Conservation (phyloP, 306 rosid genomes). For the Castanospermum australe region DNA sequence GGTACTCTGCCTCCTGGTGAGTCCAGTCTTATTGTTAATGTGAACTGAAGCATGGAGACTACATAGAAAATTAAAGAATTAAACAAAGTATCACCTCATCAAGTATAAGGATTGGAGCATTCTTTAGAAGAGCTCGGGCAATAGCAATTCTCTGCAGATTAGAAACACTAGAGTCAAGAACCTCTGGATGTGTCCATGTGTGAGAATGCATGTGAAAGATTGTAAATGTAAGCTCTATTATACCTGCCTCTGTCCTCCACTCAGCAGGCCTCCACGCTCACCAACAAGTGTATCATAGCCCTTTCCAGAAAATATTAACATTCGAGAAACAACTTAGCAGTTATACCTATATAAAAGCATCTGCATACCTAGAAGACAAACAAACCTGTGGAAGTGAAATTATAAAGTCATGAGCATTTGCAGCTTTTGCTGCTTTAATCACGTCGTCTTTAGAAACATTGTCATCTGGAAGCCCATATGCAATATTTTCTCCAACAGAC, state of each 20-base stretch:
- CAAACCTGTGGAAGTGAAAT: constrained; percentile 91
- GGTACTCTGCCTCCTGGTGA: not conserved
- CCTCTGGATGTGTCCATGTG: not conserved
- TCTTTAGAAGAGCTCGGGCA: constrained; percentile 88
- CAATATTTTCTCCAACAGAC: constrained; percentile 95
- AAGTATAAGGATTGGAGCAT: constrained; percentile 85
- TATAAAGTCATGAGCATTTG: constrained; percentile 96
- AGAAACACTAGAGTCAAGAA: constrained; percentile 29
- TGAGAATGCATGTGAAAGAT: not conserved
- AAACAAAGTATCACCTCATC: constrained; percentile 62
- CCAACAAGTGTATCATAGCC: constrained; percentile 95
- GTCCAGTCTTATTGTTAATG: constrained; percentile 9
- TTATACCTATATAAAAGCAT: not conserved
- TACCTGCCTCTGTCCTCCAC: constrained; percentile 99
- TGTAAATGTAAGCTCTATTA: not conserved
- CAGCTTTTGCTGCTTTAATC: constrained; percentile 96
- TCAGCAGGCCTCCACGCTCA: constrained; percentile 93
- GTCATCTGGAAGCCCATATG: constrained; percentile 96
- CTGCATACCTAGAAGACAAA: constrained; percentile 12
- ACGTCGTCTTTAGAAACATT: constrained; percentile 83
- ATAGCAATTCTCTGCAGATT: constrained; percentile 83
- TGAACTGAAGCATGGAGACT: constrained; percentile 19
- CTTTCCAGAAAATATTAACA: constrained; percentile 34
- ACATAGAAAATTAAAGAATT: constrained; percentile 5
- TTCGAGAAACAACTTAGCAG: constrained; percentile 1